Conservation (phyloP, 2,329 filamentous ascomycete genomes). For the Geosmithia putterillii region DNA sequence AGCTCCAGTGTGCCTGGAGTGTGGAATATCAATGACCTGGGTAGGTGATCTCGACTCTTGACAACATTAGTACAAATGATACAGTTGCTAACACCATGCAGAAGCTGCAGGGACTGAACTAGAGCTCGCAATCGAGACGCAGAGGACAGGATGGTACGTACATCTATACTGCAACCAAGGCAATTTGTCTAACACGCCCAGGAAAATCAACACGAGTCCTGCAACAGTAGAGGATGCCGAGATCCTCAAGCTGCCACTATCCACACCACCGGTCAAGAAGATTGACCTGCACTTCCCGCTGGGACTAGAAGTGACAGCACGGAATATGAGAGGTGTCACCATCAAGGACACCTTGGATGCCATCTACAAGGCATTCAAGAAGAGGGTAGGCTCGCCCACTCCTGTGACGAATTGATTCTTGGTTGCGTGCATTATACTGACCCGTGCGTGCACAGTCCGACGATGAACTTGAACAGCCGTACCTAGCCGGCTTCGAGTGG, state of each 20-base stretch:
- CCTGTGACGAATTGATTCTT: too few relatives aligned
- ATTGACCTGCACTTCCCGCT: conserved; percentile 88
- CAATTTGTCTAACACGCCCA: too few relatives aligned
- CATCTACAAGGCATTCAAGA: conserved; percentile 94
- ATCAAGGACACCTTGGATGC: conserved; percentile 95
- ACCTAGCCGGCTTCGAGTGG: conserved; percentile 93
- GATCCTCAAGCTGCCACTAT: conserved; percentile 68
- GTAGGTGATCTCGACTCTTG: conserved; percentile 35
- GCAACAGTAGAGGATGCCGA: conserved; percentile 70
- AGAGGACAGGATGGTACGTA: conserved; percentile 75
- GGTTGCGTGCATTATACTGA: too few relatives aligned
- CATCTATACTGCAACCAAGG: neutral
- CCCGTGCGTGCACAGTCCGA: conserved; percentile 48
- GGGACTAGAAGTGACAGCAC: conserved; percentile 75
- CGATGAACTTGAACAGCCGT: conserved; percentile 78
- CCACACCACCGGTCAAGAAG: conserved; percentile 77
- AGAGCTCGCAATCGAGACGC: conserved; percentile 67
- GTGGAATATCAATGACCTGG: conserved; percentile 72
- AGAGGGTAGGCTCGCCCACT: conserved; percentile 75
- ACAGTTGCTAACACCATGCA: conserved; percentile 19
- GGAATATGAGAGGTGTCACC: conserved; percentile 88
- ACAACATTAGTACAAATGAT: too few relatives aligned
- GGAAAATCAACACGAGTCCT: conserved; percentile 89
- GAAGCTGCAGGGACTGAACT: conserved; percentile 64
- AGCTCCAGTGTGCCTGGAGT: conserved; percentile 60